phyloP scores from a whole-genome alignment of 257 asterid species.

The Solanum rostratum region DNA sequence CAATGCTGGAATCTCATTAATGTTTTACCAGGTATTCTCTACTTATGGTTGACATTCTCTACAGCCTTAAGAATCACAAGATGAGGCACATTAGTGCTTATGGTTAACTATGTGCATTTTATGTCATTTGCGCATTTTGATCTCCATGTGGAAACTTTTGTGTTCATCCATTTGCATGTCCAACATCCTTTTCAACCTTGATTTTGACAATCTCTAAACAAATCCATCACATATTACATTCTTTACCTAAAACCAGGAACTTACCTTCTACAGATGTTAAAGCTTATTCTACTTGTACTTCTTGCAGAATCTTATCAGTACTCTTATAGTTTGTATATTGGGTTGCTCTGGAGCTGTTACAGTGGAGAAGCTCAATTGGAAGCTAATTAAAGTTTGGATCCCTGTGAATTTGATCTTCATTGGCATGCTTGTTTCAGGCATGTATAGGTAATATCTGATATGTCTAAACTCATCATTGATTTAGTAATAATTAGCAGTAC shows the following conservation, averaged over 20 bases:
- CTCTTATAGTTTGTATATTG: constrained; percentile 25
- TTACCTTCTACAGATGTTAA: neutral
- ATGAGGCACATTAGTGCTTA: neutral
- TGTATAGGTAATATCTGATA: constrained; percentile 28
- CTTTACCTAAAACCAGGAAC: neutral
- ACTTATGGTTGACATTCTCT: neutral
- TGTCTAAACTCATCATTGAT: neutral
- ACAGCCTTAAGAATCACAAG: neutral
- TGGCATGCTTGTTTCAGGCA: constrained; percentile 44
- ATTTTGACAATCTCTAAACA: neutral
- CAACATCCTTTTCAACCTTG: neutral
- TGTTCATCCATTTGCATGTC: neutral
- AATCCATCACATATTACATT: neutral
- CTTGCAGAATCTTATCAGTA: constrained; percentile 34
- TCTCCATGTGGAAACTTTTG: neutral
- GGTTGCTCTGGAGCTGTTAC: constrained; percentile 32
- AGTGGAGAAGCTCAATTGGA: constrained; percentile 30
- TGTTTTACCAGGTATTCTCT: constrained; percentile 37
- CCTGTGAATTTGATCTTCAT: constrained; percentile 38
- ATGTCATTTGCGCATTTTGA: neutral
- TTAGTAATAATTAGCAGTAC: neutral
- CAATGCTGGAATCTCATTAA: constrained; percentile 38
- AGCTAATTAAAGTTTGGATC: constrained; percentile 36
- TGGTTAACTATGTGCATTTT: neutral
- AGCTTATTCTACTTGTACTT: neutral